Base-by-base conservation (phyloP, 495 filamentous ascomycete genomes). In the Penicillium cinerascens region DNA sequence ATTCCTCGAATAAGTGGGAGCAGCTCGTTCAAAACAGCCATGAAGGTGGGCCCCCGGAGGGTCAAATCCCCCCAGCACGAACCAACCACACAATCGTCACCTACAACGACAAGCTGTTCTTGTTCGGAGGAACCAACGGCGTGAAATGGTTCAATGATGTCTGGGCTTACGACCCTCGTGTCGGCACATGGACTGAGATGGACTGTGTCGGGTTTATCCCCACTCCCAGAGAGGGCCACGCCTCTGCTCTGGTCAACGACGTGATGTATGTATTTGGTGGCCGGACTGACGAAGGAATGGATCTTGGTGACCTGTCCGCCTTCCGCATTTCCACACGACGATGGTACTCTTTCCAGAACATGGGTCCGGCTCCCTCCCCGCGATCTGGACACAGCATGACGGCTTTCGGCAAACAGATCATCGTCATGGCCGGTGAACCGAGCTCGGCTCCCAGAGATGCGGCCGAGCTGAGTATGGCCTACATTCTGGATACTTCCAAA, bases 311-410 rank as follows among this genome's bases (percentile, higher is more conserved):
- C 67, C 71, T 99, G 42, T 92, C 95, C 1, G 93, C 95, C 2
- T 99, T 99, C 72, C 83, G 92, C 20, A 97, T 99, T 54, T 82
- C 86, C 2, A 87, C 89, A 6, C 84, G 87, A 49, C 85, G 95
- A 35, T 99, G 95, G 95, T 99, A 97, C 64, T 97, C 92, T 10
- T 99, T 99, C 72, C 95, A 97, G 63, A 99, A 99, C 60, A 99
- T 99, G 95, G 95, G 95, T 0, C 92, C 90, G 1, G 92, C 91
- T 3, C 95, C 95, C 0, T 96, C 91, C 6, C 86, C 93, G 17
- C 78, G 95, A 41, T 96, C 92, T 17, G 95, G 95, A 0, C 95
- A 99, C 67, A 95, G 91, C 67, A 97, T 97, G 93, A 97, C 95
- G 0, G 84, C 91, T 5, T 89, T 89, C 58, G 88, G 88, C 5